Evolutionary conservation across 495 filamentous ascomycete genomes (phyloP), one percentile per base, ranked within the genome.

Genomic region (Annulohypoxylon moriforme): DNA sequence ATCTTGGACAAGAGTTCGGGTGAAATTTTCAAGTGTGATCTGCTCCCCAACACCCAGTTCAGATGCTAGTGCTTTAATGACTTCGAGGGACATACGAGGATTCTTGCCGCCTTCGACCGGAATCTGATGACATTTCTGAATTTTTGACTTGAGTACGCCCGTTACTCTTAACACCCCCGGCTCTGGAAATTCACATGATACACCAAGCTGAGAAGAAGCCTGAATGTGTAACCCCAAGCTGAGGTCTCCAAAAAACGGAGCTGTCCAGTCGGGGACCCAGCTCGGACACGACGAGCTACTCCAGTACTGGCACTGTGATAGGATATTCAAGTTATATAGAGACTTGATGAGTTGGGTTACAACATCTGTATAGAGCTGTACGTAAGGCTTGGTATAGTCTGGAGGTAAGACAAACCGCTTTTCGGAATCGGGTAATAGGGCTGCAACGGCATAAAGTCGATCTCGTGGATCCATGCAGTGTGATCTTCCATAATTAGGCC

Each of bases 241-340:
- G 0, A 1, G 2, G 11, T 46, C 3, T 1, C 9, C 10, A 40
- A 4, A 31, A 3, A n/a, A n/a, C n/a, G n/a, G 29, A 10, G 20
- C 10, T 18, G 25, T 40, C 38, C 62, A 66, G 25, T 71, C 50
- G 25, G 62, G 62, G 24, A 66, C 62, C 68, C 68, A 71, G 9
- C 62, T 71, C 24, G 68, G 49, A 25, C 47, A 62, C 13, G 58
- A n/a, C 27, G 46, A 16, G 14, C 1, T 33, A 4, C 33, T 40
- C 7, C 29, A 49, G 14, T 34, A 18, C 16, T 58, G 29, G 31
- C 68, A 66, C 11, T 14, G 4, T 7, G 0, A 1, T 13, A 66
- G 40, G 4, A 71, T 52, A 6, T 14, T 16, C 2, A 71, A 18
- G 5, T 9, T 16, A 4, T 14, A 1, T 9, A 34, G 33, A 22